Base-by-base conservation (phyloP, 2,329 filamentous ascomycete species). In the Stemphylium lycopersici region DNA sequence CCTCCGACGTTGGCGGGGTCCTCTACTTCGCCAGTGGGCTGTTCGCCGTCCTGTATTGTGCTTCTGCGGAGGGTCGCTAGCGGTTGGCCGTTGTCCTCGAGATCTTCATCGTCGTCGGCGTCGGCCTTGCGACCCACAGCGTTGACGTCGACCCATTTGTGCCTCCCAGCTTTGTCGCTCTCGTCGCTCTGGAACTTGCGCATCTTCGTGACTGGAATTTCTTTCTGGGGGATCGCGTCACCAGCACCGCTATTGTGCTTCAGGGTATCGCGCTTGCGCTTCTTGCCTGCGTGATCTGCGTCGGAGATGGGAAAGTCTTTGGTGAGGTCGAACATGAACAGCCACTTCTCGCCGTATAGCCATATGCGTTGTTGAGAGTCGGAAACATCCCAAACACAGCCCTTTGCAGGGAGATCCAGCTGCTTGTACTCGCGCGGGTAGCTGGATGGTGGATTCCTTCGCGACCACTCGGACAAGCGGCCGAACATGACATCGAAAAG, bases 301-400 rank as follows among this genome's bases (percentile, higher is more conserved):
- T 68, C 63, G 6, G 65, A 54, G 16, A 70, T 61, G 1, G 67
- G 58, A 43, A 95, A 82, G 72, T 96, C 89, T 66, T 84, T 83
- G 16, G 84, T 84, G 26, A 96, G 79, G 72, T 98, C 92, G 56
- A 99, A 85, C 93, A 98, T 98, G 78, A 90, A 92, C 20, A 99
- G 76, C 83, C 92, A 98, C 1, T 85, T 87, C 36, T 86, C 84
- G 6, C 93, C 93, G 68, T 96, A 97, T 16, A 98, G 78, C 91
- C 93, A 98, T 6, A 93, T 77, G 12, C 93, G 84, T 42, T 72
- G 62, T 18, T 66, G 57, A 1, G 60, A 49, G 41, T 86, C 79
- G n/a, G 78, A 64, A 1, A 88, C 80, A 69, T 96, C 90, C 93
- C 93, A 98, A 34, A 96, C 75, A 22, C 87, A 87, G 3, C 92